A percentile compares a stretch with the other conserved stretches of the same genome.
phyloP scores from a whole-genome alignment of 305 asterid species.

The Vinca major region DNA sequence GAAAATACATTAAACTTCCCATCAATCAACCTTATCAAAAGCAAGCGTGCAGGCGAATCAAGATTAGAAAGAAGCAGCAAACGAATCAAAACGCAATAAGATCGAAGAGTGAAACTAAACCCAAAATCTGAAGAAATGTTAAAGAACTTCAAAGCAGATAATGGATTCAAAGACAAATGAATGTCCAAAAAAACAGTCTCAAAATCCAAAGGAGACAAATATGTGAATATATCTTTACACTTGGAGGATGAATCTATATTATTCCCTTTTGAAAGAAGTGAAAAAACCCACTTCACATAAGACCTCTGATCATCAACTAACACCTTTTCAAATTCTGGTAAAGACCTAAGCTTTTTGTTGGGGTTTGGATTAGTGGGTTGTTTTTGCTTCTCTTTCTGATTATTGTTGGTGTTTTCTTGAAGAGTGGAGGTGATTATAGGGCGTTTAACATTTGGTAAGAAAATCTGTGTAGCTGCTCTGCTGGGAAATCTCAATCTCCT shows the following conservation, averaged over 20 bases:
- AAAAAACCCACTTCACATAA: conserved; percentile 24
- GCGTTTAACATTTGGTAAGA: conserved; percentile 13
- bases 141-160: conserved; percentile 51
- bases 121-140: conserved; percentile 41
- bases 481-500: conserved; percentile 10
- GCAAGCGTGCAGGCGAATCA: conserved; percentile 58
- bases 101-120: conserved; percentile 47
- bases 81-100: conserved; percentile 56
- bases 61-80: conserved; percentile 46
- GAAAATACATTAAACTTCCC: conserved; percentile 34
- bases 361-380: background rate
- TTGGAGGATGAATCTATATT: conserved; percentile 29
- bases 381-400: background rate
- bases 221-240: conserved; percentile 37
- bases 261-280: conserved; percentile 41
- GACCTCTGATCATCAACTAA: conserved; percentile 6
- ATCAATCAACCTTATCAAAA: conserved; percentile 63
- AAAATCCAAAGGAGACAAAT: conserved; percentile 42
- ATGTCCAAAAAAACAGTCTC: conserved; percentile 53
- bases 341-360: conserved; percentile 1
- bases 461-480: conserved; percentile 9
- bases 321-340: conserved; percentile 8
- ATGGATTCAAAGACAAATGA: conserved; percentile 44
- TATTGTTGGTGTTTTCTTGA: conserved; percentile 3
- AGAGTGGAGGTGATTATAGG: conserved; percentile 15